Evolutionary conservation across 192 early-diverging fungal species (phyloP).

Genomic region (Coemansia umbellata): DNA sequence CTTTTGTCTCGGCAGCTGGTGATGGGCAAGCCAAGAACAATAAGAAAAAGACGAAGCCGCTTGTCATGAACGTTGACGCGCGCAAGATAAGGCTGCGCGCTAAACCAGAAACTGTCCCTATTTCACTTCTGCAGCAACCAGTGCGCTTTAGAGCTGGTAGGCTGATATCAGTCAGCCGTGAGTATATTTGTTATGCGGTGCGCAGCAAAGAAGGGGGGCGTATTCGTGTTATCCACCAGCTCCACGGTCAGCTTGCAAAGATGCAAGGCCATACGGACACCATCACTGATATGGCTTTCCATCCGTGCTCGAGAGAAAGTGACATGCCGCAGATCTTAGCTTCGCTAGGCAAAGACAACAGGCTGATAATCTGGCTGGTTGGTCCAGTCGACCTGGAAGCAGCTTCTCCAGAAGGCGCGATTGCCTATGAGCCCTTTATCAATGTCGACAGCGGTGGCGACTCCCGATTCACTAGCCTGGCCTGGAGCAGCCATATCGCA

Average conservation of each 20-base stretch:
- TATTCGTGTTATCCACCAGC: conserved; percentile 46
- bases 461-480: conserved; percentile 33
- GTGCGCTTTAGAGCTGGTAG: conserved; percentile 33
- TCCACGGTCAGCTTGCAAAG: conserved; percentile 40
- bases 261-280: conserved; percentile 46
- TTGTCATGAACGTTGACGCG: conserved; percentile 19
- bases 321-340: conserved; percentile 42
- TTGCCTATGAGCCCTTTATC: conserved; percentile 45
- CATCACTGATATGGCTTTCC: conserved; percentile 47
- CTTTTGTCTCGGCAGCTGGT: not conserved
- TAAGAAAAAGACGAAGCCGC: conserved; percentile 13
- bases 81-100: conserved; percentile 18
- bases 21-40: not conserved
- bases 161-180: conserved; percentile 41
- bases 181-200: conserved; percentile 49
- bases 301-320: conserved; percentile 35
- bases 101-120: conserved; percentile 38
- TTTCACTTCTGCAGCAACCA: conserved; percentile 45
- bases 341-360: conserved; percentile 45
- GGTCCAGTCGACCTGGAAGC: conserved; percentile 28
- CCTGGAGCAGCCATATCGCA: conserved; percentile 26
- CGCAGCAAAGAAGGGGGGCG: conserved; percentile 47
- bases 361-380: conserved; percentile 44
- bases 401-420: conserved; percentile 19
- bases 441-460: conserved; percentile 44